Base-by-base conservation (phyloP, 495 filamentous ascomycete genomes). In the Tirmania nivea region DNA sequence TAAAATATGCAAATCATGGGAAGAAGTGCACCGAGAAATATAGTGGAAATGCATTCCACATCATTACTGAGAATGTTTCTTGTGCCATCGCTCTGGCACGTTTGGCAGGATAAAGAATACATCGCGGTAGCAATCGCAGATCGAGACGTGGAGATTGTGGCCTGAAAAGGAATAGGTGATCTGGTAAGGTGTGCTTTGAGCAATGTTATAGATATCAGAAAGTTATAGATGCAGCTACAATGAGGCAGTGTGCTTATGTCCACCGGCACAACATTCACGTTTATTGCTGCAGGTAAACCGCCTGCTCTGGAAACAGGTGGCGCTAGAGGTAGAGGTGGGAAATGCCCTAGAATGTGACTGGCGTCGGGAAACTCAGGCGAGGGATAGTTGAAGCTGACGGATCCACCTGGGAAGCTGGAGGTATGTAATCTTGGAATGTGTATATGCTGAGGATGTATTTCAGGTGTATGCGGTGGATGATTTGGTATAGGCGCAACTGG, bases 1-100 rank as follows among this genome's bases (percentile, higher is more conserved):
- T 54, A 54, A 34, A 57, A 57, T 35, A 39, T 48, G 42, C 52
- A 57, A 20, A 57, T 47, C 14, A 54, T 52, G 0, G 55, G 52
- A 9, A 54, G 21, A 10, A 54, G 48, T 17, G 53, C 53, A 8
- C 55, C 55, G 11, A 54, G 25, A 14, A 54, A 16, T 45, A 57
- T 57, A 35, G 50, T 48, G 39, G 55, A 35, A n/a, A 54, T 57
- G 35, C 53, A 57, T 14, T 45, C 39, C 17, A 14, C 39, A 45
- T 45, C 17, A 19, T 45, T 45, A 45, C 39, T 19, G 17, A 19
- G 1, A 14, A 14, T 45, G 47, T 35, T 51, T 9, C 45, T 48
- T 10, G 52, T 45, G 16, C 35, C 14, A 14, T 42, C 36, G 9
- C 36, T 48, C 37, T 54, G 52, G 11, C 55, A 57, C n/a, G 52